phyloP scores from a whole-genome alignment of 1,139 yeast genomes.

The Scheffersomyces illinoinensis region DNA sequence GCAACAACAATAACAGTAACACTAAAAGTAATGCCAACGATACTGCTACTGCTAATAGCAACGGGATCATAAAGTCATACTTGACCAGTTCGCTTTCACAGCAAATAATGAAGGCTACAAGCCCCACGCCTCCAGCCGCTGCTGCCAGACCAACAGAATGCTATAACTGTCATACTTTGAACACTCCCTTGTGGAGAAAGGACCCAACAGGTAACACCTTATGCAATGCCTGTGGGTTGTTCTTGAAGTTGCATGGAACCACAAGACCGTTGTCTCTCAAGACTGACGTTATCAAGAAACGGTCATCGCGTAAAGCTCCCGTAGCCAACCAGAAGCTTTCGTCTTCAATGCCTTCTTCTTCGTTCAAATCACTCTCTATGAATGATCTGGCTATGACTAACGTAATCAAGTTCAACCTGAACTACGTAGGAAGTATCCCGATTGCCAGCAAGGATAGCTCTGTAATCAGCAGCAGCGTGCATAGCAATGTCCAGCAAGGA shows the following conservation, averaged over 20 bases:
- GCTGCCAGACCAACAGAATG: conserved; percentile 30
- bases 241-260: conserved; percentile 58
- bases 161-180: conserved; percentile 54
- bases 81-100: conserved; percentile 32
- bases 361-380: conserved; percentile 2
- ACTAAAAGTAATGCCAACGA: conserved; percentile 1
- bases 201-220: conserved; percentile 57
- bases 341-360: conserved; percentile 4
- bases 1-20: conserved; percentile 1
- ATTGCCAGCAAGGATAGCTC: conserved; percentile 4
- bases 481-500: neutral
- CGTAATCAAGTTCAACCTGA: conserved; percentile 12
- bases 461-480: neutral
- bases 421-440: conserved; percentile 9
- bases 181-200: conserved; percentile 62
- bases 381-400: neutral
- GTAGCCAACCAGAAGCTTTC: conserved; percentile 6
- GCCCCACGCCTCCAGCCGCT: conserved; percentile 3
- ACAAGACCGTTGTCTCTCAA: conserved; percentile 55
- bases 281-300: conserved; percentile 58
- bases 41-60: conserved; percentile 3
- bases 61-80: conserved; percentile 27
- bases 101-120: conserved; percentile 12
- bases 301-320: conserved; percentile 42
- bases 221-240: conserved; percentile 63